Evolutionary conservation across 805 yeast species (phyloP).

Genomic region (Torulaspora delbrueckii): DNA sequence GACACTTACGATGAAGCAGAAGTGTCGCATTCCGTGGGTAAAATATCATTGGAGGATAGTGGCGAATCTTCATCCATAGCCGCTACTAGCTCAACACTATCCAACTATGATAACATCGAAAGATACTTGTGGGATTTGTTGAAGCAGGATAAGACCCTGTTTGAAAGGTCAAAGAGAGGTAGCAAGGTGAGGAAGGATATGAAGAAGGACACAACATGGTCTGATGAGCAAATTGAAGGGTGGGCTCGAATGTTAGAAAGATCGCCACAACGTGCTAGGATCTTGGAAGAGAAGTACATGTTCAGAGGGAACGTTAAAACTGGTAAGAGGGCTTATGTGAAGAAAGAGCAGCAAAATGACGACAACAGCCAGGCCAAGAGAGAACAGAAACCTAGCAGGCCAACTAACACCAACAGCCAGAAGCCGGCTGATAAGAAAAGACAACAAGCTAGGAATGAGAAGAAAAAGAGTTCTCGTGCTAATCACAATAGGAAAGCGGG

Average conservation of each 20-base stretch:
- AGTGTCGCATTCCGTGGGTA: conserved; percentile 21
- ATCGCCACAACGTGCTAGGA: conserved; percentile 56
- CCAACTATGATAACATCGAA: conserved; percentile 46
- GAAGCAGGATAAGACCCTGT: conserved; percentile 46
- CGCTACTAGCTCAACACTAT: conserved; percentile 7
- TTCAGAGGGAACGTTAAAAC: conserved; percentile 39
- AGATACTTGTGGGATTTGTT: conserved; percentile 51
- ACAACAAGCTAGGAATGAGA: conserved; percentile 44
- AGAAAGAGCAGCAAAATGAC: conserved; percentile 14
- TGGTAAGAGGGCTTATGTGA: conserved; percentile 32
- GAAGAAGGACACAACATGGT: conserved; percentile 56
- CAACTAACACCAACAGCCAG: background rate
- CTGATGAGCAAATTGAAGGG: conserved; percentile 89
- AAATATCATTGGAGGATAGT: conserved; percentile 12
- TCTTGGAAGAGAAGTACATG: conserved; percentile 59
- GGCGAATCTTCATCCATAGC: conserved; percentile 16
- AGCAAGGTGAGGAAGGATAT: conserved; percentile 48
- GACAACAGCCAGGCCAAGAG: background rate
- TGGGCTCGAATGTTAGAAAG: conserved; percentile 77
- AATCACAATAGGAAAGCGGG: conserved; percentile 64
- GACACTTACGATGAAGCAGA: conserved; percentile 63
- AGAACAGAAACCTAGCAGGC: conserved; percentile 1
- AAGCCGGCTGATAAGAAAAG: conserved; percentile 27
- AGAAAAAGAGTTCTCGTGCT: conserved; percentile 51
- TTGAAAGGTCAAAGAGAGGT: conserved; percentile 49